These are phyloP conservation scores for Rhodotorula paludigena DNA, from an alignment of 768 basidiomycete genomes.

Conservation along the genomic window DNA sequence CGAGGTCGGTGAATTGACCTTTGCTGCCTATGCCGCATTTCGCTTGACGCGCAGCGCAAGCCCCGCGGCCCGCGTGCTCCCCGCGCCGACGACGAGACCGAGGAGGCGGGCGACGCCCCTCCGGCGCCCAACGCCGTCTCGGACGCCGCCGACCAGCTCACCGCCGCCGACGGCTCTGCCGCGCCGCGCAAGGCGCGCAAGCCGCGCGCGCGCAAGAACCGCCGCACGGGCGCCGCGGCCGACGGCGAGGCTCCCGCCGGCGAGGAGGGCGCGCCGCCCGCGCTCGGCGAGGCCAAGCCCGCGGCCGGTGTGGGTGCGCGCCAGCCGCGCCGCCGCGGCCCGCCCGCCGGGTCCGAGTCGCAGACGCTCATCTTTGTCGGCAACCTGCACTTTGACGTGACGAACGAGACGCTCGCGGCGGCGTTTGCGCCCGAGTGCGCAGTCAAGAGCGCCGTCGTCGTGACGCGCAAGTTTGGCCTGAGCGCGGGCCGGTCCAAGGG, in stretches of 20 bases:
- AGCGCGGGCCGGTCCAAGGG: slow-evolving; percentile 81
- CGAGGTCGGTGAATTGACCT: too few species aligned
- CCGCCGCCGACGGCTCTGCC: slow-evolving; percentile 19
- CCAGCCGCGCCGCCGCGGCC: slow-evolving; percentile 59
- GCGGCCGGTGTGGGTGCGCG: slow-evolving; percentile 49
- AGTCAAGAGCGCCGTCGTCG: slow-evolving; percentile 81
- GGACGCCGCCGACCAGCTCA: slow-evolving; percentile 34
- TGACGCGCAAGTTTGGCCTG: slow-evolving; percentile 74
- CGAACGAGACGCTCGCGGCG: slow-evolving; percentile 66
- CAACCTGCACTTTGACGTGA: slow-evolving; percentile 92
- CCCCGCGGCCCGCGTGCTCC: slow-evolving; percentile 28
- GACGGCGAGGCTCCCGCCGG: slow-evolving; percentile 7
- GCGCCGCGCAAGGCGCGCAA: slow-evolving; percentile 26
- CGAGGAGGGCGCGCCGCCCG: slow-evolving; percentile 12
- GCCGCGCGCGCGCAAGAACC: slow-evolving; percentile 27
- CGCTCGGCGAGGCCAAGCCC: slow-evolving; percentile 50
- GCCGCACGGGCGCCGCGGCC: slow-evolving; percentile 27
- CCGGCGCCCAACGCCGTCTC: slow-evolving; percentile 15
- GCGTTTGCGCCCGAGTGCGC: slow-evolving; percentile 74
- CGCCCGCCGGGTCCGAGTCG: slow-evolving; percentile 82
- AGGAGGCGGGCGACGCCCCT: slow-evolving; percentile 38
- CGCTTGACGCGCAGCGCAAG: slow-evolving; percentile 20
- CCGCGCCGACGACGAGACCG: slow-evolving; percentile 37
- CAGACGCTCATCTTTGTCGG: slow-evolving; percentile 81
- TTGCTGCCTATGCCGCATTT: too few species aligned